Evolutionary conservation across 139 green algal species (phyloP), one percentile per base, ranked within the genome.

Genomic region (Desmodesmus armatus): DNA sequence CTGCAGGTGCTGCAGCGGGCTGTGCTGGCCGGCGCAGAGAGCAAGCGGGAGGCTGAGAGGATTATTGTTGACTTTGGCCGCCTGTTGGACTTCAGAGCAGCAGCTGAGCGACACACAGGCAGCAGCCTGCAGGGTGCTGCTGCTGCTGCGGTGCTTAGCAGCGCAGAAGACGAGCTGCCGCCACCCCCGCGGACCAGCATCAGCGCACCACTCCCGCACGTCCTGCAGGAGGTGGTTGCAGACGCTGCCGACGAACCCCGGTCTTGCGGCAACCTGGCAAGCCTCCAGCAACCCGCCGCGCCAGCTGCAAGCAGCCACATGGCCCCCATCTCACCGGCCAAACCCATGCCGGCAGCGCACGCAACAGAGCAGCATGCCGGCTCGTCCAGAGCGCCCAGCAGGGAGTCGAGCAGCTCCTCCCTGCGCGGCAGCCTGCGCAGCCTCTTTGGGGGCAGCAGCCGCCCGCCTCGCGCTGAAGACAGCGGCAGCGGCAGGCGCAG

Each of bases 11-110:
- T 83, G 58, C 29, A 47, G 39, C 55, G 62, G 77, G 23, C 23
- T 5, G 60, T 83, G 21, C 5, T 31, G n/a, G 31, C 27, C 17
- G 33, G 39, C n/a, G 33, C 37, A 3, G 4, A 31, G 25, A 27
- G 39, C 15, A 55, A 74, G 58, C 6, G 37, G 58, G 77, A 55
- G 25, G 77, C 58, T 9, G 58, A 75, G 40, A 35, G 66, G 27
- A 0, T 73, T 37, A 55, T 83, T 19, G 9, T 62, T 23, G 53
- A 72, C 58, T 72, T 74, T 43, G 77, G 77, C 0, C 63, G 77
- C 6, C 58, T 83, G 55, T n/a, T 83, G 37, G 77, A 83, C 58
- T 83, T 83, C 35, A 35, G 29, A 5, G 58, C 40, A 25, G 51
- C 49, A 3, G 15, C 40, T 31, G 47, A 70, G 75, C 17, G 75